Conservation (phyloP, 305 asterid species). For the Fraxinus nigra region DNA sequence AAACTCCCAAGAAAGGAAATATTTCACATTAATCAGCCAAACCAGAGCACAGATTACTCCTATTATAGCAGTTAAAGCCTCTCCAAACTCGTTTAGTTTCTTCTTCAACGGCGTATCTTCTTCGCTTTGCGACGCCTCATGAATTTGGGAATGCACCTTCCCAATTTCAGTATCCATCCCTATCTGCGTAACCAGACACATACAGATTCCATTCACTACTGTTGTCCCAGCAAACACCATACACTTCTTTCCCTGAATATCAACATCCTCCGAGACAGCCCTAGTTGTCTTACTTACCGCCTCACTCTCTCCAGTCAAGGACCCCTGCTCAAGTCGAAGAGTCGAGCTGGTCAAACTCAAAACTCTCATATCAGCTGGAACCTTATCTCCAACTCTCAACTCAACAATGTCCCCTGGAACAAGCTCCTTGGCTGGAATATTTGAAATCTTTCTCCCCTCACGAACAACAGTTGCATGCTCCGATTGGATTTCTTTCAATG, state of each 20-base stretch:
- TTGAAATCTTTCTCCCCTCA: constrained; percentile 59
- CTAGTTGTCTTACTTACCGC: constrained; percentile 86
- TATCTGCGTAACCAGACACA: constrained; percentile 78
- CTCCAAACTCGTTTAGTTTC: constrained; percentile 97
- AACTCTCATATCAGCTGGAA: constrained; percentile 97
- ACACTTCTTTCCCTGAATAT: constrained; percentile 93
- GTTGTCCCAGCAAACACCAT: constrained; percentile 99
- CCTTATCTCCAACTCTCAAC: constrained; percentile 90
- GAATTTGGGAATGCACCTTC: constrained; percentile 87
- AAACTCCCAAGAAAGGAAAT: constrained; percentile 90
- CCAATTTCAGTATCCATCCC: constrained; percentile 97
- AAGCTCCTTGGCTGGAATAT: constrained; percentile 77
- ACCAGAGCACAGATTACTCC: constrained; percentile 80
- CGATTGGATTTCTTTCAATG: constrained; percentile 33
- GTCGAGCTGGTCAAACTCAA: constrained; percentile 83
- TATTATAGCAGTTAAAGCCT: constrained; percentile 76
- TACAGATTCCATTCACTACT: constrained; percentile 86
- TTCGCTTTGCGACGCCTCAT: constrained; percentile 84
- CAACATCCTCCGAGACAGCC: constrained; percentile 74
- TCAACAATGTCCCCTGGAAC: constrained; percentile 96
- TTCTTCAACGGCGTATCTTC: constrained; percentile 98
- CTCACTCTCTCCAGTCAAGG: constrained; percentile 96
- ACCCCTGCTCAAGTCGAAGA: constrained; percentile 84
- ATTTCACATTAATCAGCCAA: constrained; percentile 91
- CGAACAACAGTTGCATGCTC: constrained; percentile 81